Evolutionary conservation across 2,329 filamentous ascomycete genomes (phyloP), one percentile per base, ranked within the genome.

Genomic region (Endoconidiophora polonica): DNA sequence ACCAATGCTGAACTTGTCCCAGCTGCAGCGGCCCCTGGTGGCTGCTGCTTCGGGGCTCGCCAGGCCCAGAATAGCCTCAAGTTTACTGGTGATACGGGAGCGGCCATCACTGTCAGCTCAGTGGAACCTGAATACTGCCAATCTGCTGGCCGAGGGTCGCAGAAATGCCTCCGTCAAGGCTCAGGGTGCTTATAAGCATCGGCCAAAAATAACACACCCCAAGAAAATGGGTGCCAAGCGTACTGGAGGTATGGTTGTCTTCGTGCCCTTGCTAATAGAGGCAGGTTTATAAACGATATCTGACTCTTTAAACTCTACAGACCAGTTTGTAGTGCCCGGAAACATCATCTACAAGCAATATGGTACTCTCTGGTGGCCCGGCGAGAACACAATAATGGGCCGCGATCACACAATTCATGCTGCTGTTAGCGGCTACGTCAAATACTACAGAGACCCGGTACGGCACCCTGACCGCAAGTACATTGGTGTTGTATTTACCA

Each of bases 281-380:
- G 43, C 45, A 39, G 40, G 26, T 33, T 50, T 44, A 50, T 22
- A 39, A 33, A 33, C 5, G 12, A 33, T 33, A 33, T 33, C 29
- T 33, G 29, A 33, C 29, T 33, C 29, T 33, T 33, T 33, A 12
- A 33, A 33, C 37, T 29, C 38, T 16, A 52, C 61, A 88, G 83
- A 90, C 63, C 83, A 95, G 69, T 94, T 82, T 65, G 91, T 98
- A 36, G 83, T 94, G 52, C 83, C 88, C 3, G 91, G 91, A 49
- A 96, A 94, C 70, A 98, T 98, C 66, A 84, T 98, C 67, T 98
- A 91, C 76, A 87, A 86, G 63, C 91, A 98, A 67, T 82, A 90
- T 60, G 91, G 91, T 59, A 93, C 91, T 3, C 77, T 81, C 60
- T 98, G 91, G 91, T 90, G 82, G 64, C 83, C 91, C 1, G 91